Evolutionary conservation across 345 rosid species (phyloP), one percentile per base, ranked within the genome.

Genomic region (Orychophragmus violaceus): DNA sequence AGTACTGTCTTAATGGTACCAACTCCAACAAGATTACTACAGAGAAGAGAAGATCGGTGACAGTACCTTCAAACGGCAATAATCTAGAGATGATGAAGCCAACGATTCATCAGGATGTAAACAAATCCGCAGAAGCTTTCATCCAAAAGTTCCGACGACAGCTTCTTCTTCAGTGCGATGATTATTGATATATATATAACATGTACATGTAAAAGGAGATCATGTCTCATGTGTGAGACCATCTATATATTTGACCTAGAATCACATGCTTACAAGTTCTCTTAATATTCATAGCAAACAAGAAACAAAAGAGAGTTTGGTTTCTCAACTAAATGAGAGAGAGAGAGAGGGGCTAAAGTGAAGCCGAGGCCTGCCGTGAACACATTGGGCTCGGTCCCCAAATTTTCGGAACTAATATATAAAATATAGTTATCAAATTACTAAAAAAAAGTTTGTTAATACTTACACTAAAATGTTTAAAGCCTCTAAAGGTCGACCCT

Each of bases 71-170:
- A 6, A 53, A 24, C 10, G 36, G 52, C 23, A 29, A 13, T 35
- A 28, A 39, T 36, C 23, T 28, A 12, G 65, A 73, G 49, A 41
- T 48, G 19, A 41, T 19, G 37, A 65, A 73, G 35, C 8, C 49
- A 2, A 39, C 6, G 11, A 32, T 52, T 41, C 7, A 39, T 5
- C 54, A 70, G 12, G 77, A 66, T 17, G 56, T 73, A 6, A 72
- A 73, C 45, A 65, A 59, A 66, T 36, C 61, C 39, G 77, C 77
- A 1, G 77, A 73, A 58, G 62, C 72, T 58, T 73, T 73, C 62
- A 73, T 73, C 54, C 70, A 58, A 28, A 65, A 73, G 18, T 73
- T 73, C 62, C 71, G 72, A 16, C 46, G 65, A 19, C 72, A 59
- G 33, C 77, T 73, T 66, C 61, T 16, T 50, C 67, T 66, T 59